Evolutionary conservation across 768 basidiomycete species (phyloP).

Genomic region (Saitozyma podzolica): DNA sequence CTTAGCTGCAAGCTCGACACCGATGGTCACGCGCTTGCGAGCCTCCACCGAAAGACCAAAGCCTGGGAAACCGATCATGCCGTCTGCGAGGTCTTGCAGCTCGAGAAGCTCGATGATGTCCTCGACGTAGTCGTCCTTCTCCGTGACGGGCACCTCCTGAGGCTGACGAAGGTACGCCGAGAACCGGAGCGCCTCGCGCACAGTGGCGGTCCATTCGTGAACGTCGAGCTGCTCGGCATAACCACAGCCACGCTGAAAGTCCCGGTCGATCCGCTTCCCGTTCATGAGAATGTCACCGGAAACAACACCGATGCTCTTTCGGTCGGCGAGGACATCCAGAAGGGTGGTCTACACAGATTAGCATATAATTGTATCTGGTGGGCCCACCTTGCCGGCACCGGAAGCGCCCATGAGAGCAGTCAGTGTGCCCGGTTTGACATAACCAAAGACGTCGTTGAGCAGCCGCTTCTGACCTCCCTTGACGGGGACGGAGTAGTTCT

Average conservation of each 20-base stretch:
- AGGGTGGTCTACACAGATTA: conserved; percentile 34
- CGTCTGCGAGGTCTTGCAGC: conserved; percentile 78
- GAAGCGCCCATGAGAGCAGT: conserved; percentile 57
- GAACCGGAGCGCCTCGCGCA: conserved; percentile 76
- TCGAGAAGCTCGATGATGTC: conserved; percentile 81
- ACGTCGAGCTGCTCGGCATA: conserved; percentile 78
- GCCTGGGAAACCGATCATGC: conserved; percentile 63
- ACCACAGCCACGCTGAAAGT: conserved; percentile 67
- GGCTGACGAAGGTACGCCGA: conserved; percentile 80
- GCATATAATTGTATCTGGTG: no score
- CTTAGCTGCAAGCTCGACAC: conserved; percentile 82
- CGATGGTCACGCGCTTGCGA: conserved; percentile 80
- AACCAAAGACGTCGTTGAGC: conserved; percentile 53
- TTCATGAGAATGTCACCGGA: conserved; percentile 68
- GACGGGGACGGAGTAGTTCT: conserved; percentile 60
- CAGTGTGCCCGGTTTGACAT: conserved; percentile 54
- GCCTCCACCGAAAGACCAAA: conserved; percentile 48
- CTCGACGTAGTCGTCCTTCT: conserved; percentile 72
- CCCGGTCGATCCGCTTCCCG: conserved; percentile 61
- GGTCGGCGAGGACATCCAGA: conserved; percentile 66
- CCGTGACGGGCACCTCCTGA: conserved; percentile 61
- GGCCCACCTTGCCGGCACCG: conserved; percentile 53
- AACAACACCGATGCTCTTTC: conserved; percentile 69
- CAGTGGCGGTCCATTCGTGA: conserved; percentile 72
- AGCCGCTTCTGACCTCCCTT: conserved; percentile 50